Percentiles rank a stretch among this genome's conserved stretches.
Evolutionary conservation across 306 rosid genomes (phyloP).

Genomic region (Prunus campanulata): DNA sequence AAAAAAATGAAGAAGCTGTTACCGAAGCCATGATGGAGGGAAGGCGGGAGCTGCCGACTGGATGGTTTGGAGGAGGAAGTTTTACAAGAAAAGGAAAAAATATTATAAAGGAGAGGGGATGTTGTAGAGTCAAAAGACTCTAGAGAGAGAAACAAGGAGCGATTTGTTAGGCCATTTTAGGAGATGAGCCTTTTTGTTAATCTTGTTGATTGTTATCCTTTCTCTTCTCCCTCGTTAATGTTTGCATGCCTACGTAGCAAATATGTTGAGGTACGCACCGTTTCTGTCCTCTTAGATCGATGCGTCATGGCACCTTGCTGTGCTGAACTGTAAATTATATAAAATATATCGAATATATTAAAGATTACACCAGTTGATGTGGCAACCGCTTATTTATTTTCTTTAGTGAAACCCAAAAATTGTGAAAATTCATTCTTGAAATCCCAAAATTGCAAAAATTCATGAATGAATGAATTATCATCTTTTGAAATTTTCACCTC

Average conservation of each 20-base stretch:
- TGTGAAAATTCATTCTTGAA: too few relatives aligned
- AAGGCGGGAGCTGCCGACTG: conserved; percentile 15
- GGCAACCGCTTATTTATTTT: too few relatives aligned
- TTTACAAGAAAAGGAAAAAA: neutral
- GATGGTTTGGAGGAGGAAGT: conserved; percentile 9
- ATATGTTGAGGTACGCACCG: neutral
- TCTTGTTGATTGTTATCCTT: neutral
- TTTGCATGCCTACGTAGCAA: neutral
- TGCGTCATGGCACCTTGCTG: too few relatives aligned
- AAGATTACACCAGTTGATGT: too few relatives aligned
- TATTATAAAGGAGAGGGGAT: neutral
- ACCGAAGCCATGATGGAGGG: conserved; percentile 59
- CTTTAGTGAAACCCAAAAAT: too few relatives aligned
- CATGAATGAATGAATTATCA: too few relatives aligned
- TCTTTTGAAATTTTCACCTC: too few relatives aligned
- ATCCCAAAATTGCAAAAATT: too few relatives aligned
- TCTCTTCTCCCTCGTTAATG: neutral
- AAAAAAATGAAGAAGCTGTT: conserved; percentile 5
- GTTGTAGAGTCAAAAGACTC: neutral
- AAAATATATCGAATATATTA: too few relatives aligned
- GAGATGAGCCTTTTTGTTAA: neutral
- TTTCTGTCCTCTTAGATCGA: too few relatives aligned
- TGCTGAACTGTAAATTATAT: too few relatives aligned
- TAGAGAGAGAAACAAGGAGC: conserved; percentile 12
- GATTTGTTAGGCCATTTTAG: conserved; percentile 3